Percentiles rank a stretch among this genome's conserved stretches.
phyloP scores from a whole-genome alignment of 352 stramenopile species.

The Phytophthora colocasiae region DNA sequence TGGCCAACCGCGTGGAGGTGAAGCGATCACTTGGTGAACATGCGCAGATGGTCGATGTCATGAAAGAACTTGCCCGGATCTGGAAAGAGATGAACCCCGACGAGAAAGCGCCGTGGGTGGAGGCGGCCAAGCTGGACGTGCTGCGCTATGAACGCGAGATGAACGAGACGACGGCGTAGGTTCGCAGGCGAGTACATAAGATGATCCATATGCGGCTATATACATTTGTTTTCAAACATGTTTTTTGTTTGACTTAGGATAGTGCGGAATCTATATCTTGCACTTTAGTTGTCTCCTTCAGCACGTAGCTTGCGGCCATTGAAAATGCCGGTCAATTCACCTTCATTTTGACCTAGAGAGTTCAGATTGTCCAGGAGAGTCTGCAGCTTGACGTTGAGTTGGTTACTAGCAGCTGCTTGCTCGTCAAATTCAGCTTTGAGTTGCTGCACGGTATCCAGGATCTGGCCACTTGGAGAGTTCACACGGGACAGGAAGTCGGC shows the following conservation, averaged over 20 bases:
- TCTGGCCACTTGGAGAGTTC: background rate
- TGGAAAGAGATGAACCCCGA: constrained; percentile 70
- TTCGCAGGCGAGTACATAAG: constrained; percentile 17
- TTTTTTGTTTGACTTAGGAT: background rate
- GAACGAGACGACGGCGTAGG: constrained; percentile 63
- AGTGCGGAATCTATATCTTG: background rate
- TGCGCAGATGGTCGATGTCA: constrained; percentile 67
- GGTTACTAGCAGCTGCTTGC: constrained; percentile 17
- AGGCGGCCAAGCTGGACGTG: constrained; percentile 65
- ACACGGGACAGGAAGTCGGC: constrained; percentile 9
- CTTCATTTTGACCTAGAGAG: constrained; percentile 13
- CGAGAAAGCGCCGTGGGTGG: constrained; percentile 63
- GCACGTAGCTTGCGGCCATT: constrained; percentile 25
- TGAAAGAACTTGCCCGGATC: constrained; percentile 57
- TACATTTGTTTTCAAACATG: constrained; percentile 37
- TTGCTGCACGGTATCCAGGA: constrained; percentile 9
- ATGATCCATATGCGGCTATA: constrained; percentile 24
- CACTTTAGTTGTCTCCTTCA: constrained; percentile 7
- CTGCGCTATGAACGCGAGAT: constrained; percentile 76
- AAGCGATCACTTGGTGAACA: constrained; percentile 47
- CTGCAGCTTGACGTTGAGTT: constrained; percentile 27
- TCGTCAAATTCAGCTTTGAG: constrained; percentile 3
- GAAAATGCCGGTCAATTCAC: constrained; percentile 19
- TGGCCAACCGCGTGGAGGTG: constrained; percentile 66
- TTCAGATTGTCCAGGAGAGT: constrained; percentile 9